phyloP scores from a whole-genome alignment of 768 basidiomycete genomes.

The Jaapia argillacea region DNA sequence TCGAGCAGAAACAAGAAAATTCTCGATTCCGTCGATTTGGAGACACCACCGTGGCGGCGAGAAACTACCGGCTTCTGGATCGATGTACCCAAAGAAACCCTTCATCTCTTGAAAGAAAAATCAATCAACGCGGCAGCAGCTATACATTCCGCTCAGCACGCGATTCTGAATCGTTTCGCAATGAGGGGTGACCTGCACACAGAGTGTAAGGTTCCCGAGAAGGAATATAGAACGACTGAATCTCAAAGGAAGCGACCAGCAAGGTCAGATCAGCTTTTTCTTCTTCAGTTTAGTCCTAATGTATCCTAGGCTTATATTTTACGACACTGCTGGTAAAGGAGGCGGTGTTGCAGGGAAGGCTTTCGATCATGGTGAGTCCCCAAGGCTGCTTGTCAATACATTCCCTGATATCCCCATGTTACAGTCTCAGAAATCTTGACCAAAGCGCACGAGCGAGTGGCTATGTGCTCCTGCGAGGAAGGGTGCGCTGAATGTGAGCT shows the following conservation, averaged over 20 bases:
- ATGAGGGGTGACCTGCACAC: conserved; percentile 63
- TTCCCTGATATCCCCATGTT: no score
- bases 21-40: conserved; percentile 68
- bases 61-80: conserved; percentile 74
- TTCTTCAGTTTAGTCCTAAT: conserved; percentile 1
- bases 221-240: conserved; percentile 48
- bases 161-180: conserved; percentile 68
- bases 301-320: conserved; percentile 66
- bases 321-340: conserved; percentile 59
- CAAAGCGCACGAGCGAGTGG: conserved; percentile 47
- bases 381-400: no score
- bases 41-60: conserved; percentile 69
- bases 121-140: conserved; percentile 63
- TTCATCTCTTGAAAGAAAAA: conserved; percentile 43
- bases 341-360: conserved; percentile 69
- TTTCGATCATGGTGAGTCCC: conserved; percentile 65
- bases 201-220: conserved; percentile 75
- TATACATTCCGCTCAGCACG: conserved; percentile 82
- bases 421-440: conserved; percentile 46
- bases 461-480: conserved; percentile 51
- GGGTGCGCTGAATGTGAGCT: conserved; percentile 65
- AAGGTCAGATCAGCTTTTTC: conserved; percentile 25
- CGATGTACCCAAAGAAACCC: conserved; percentile 47
- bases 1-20: conserved; percentile 43
- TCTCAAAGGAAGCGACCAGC: conserved; percentile 60